These are phyloP conservation scores for Boletus rubroflammeus DNA, from an alignment of 768 basidiomycete species.

Conservation along the genomic window DNA sequence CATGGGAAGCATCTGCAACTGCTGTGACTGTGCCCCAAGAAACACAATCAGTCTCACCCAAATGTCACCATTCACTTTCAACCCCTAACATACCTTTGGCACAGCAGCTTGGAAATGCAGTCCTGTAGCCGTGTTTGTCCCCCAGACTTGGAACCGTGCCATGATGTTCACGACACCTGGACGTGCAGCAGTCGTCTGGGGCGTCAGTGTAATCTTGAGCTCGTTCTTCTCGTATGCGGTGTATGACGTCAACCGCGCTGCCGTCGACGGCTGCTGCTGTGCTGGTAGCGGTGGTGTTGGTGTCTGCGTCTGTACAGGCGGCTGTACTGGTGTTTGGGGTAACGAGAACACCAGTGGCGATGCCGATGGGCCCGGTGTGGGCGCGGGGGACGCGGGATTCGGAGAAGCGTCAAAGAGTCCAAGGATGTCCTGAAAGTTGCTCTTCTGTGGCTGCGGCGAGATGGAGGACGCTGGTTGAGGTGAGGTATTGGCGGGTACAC, in stretches of 20 bases:
- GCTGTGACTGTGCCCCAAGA: constrained; percentile 66
- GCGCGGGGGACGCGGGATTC: constrained; percentile 27
- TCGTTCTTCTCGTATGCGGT: constrained; percentile 91
- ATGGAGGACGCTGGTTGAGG: constrained; percentile 37
- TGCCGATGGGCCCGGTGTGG: constrained; percentile 7
- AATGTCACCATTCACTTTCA: neutral
- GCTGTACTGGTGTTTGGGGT: constrained; percentile 33
- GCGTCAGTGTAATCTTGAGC: constrained; percentile 84
- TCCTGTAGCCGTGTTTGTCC: constrained; percentile 47
- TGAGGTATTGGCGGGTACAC: constrained; percentile 32
- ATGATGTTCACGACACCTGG: constrained; percentile 91
- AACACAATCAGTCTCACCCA: neutral
- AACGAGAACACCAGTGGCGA: constrained; percentile 38
- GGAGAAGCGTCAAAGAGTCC: constrained; percentile 70
- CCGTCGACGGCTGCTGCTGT: constrained; percentile 30
- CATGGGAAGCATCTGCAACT: constrained; percentile 97
- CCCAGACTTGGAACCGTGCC: constrained; percentile 77
- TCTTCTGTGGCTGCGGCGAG: constrained; percentile 47
- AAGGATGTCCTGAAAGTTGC: constrained; percentile 85
- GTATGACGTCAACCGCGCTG: constrained; percentile 64
- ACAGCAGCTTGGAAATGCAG: constrained; percentile 97
- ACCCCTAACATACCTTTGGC: constrained; percentile 62
- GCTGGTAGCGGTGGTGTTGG: constrained; percentile 30
- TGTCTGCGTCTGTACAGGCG: constrained; percentile 33
- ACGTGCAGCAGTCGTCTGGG: constrained; percentile 72